Percentiles rank a stretch among this genome's conserved stretches.
These are phyloP conservation scores for Oryza coarctata DNA, from an alignment of 176 grass and related monocot species.

Conservation along the genomic window DNA sequence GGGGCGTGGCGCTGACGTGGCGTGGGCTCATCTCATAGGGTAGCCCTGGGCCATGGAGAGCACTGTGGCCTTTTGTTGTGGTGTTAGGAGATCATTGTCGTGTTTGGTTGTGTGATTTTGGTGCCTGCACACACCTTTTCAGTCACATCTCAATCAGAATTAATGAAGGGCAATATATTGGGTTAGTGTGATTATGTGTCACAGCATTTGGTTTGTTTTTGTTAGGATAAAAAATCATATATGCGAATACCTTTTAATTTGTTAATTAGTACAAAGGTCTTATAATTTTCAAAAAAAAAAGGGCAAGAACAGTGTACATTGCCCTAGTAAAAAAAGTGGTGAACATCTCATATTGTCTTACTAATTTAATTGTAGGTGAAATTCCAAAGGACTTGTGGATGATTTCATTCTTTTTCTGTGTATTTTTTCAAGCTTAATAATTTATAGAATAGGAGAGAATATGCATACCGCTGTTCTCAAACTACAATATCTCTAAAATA, in stretches of 20 bases:
- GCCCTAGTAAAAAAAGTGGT: not conserved
- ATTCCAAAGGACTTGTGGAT: not conserved
- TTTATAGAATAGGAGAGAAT: no score
- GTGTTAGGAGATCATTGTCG: not conserved
- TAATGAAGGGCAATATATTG: not conserved
- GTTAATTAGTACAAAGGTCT: not conserved
- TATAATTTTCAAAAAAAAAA: not conserved
- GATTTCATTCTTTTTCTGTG: no score
- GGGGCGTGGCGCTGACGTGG: slow-evolving; percentile 26
- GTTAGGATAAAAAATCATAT: no score
- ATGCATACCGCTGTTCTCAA: no score
- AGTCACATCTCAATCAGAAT: slow-evolving; percentile 21
- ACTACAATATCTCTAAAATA: no score
- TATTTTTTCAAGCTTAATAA: no score
- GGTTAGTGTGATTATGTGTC: not conserved
- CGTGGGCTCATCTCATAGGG: not conserved
- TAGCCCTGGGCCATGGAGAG: not conserved
- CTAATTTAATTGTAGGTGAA: not conserved
- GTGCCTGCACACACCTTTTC: not conserved
- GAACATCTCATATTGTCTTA: not conserved
- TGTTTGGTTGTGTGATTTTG: not conserved
- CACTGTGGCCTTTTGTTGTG: not conserved
- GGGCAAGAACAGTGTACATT: not conserved
- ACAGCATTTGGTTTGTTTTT: not conserved
- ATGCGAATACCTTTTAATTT: no score